Conservation (phyloP, 148 eudicot genomes). For the Silene conica region DNA sequence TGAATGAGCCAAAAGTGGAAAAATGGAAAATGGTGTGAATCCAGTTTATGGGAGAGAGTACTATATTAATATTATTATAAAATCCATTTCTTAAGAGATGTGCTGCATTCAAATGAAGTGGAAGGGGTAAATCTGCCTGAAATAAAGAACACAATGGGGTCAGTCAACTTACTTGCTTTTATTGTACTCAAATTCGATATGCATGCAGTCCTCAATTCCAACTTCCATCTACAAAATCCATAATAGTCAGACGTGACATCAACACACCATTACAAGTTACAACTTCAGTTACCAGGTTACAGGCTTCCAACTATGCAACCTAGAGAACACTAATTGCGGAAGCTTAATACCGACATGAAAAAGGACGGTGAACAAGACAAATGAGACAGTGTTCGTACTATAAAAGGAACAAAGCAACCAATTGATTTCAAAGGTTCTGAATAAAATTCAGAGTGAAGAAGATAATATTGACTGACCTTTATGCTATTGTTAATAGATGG, state of each 20-base stretch:
- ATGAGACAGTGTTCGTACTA: background rate
- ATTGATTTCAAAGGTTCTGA: background rate
- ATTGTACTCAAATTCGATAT: constrained; percentile 96
- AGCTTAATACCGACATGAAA: background rate
- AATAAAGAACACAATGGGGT: background rate
- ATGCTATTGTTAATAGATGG: constrained; percentile 92
- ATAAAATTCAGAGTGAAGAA: background rate
- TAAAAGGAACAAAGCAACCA: background rate
- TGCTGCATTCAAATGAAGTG: no score
- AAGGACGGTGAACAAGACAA: background rate
- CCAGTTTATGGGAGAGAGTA: background rate
- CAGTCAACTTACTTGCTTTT: constrained; percentile 86
- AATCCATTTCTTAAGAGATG: no score
- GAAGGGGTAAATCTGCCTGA: no score
- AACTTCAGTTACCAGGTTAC: no score
- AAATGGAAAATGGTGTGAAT: background rate
- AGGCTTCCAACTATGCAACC: no score
- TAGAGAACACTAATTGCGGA: background rate
- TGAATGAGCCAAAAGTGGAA: no score
- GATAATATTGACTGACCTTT: constrained; percentile 44
- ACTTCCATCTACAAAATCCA: constrained; percentile 83
- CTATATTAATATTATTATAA: no score
- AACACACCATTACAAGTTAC: background rate
- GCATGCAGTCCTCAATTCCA: constrained; percentile 96
- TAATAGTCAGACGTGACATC: constrained; percentile 9